Base-by-base conservation (phyloP, 345 rosid species). In the Syzygium jambos region DNA sequence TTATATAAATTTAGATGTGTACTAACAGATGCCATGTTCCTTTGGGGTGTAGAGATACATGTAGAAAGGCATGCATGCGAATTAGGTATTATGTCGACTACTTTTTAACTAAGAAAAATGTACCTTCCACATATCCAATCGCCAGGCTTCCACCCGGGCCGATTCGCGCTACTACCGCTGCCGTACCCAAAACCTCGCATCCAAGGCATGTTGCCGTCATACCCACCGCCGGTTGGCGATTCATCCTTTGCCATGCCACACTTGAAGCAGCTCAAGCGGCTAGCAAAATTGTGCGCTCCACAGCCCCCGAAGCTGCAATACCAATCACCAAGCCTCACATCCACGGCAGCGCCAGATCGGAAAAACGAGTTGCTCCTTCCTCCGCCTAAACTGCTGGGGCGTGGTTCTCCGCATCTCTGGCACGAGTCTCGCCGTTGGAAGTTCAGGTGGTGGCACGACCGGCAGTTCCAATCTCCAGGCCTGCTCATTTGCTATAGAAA, bases 251-350 rank as follows among this genome's bases (percentile, higher is more conserved):
- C 91, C 14, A 94, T 92, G 51, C 98, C 98, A 56, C 98, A 97
- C 90, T 94, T 95, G 96, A 95, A 97, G 96, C 99, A 97, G 68
- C 90, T 94, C 54, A 98, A 95, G 46, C 99, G 97, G 91, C 95
- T 95, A 6, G 99, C 98, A 49, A 96, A 97, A 89, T 97, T 97
- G 91, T 96, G 99, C 8, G 98, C 92, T 38, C 99, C 99, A 34
- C 99, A 97, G 91, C 93, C 95, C n/a, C 94, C 94, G 4, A 92
- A 91, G 5, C 95, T 59, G 93, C 99, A 97, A 88, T 96, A 97
- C 99, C 99, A 97, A 87, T 96, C 99, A 25, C 99, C 99, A 0
- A 98, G 98, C 86, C 99, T 92, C 85, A 97, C 98, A 78, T 97
- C 99, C 27, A 99, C 95, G 55, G 98, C 99, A 14, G 96, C 91